Conservation (phyloP, 2,329 filamentous ascomycete species). For the Claviceps fusiformis region DNA sequence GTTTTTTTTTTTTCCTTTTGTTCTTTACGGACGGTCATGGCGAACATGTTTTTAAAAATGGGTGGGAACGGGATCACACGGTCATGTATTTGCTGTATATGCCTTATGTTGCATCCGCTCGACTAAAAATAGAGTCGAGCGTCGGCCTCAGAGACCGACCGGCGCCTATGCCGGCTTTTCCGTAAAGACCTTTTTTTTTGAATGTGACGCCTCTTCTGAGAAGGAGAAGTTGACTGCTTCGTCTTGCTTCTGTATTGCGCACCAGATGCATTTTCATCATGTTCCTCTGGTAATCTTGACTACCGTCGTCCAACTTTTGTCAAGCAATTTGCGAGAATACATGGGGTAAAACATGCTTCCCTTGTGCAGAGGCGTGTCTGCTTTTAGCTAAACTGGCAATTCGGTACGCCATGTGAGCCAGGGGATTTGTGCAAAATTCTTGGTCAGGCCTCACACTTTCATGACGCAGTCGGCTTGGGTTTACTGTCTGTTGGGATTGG, state of each 20-base stretch:
- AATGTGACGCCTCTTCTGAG: constrained; percentile 19
- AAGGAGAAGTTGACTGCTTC: not conserved
- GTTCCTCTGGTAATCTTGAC: not conserved
- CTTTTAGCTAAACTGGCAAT: too few relatives aligned
- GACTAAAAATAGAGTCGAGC: constrained; percentile 45
- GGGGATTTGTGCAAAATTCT: too few relatives aligned
- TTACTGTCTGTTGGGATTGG: not conserved
- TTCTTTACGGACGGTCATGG: constrained; percentile 26
- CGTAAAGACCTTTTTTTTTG: constrained; percentile 17
- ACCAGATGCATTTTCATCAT: not conserved
- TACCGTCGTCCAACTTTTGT: not conserved
- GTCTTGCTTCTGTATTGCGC: not conserved
- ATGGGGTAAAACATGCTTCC: too few relatives aligned
- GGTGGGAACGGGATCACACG: constrained; percentile 18
- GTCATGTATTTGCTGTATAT: constrained; percentile 25
- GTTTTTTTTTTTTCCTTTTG: constrained; percentile 9
- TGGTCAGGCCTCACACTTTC: too few relatives aligned
- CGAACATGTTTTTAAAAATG: constrained; percentile 22
- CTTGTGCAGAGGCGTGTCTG: too few relatives aligned
- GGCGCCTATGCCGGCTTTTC: constrained; percentile 51
- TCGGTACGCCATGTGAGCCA: too few relatives aligned
- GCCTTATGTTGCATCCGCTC: constrained; percentile 34
- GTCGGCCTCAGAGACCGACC: constrained; percentile 63
- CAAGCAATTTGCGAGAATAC: too few relatives aligned
- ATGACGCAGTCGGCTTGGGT: not conserved